These are phyloP conservation scores for Cyathus striatus DNA, from an alignment of 768 basidiomycete genomes.

Conservation along the genomic window DNA sequence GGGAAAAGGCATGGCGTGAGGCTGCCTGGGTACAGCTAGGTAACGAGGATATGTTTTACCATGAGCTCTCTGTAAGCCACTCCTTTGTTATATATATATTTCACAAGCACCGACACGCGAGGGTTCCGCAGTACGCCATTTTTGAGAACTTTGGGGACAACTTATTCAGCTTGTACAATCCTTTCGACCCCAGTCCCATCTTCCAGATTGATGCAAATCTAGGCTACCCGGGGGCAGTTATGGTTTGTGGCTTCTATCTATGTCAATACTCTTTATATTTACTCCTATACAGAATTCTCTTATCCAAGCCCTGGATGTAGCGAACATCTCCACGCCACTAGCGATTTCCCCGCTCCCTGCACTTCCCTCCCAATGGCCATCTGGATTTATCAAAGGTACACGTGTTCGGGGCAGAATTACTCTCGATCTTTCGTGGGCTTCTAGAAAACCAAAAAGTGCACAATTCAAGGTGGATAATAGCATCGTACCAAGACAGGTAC, in stretches of 20 bases:
- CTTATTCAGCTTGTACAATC: conserved; percentile 60
- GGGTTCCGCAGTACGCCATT: conserved; percentile 58
- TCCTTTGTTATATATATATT: too few relatives aligned
- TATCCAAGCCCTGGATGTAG: conserved; percentile 65
- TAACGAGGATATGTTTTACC: conserved; percentile 54
- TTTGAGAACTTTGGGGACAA: conserved; percentile 58
- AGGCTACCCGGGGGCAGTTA: conserved; percentile 59
- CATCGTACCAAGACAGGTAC: conserved; percentile 19
- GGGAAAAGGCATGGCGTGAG: conserved; percentile 79
- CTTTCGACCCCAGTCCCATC: conserved; percentile 39
- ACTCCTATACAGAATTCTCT: conserved; percentile 41
- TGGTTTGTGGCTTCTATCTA: conserved; percentile 39
- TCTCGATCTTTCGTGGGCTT: conserved; percentile 47
- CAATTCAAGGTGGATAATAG: conserved; percentile 30
- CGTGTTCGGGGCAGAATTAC: conserved; percentile 61
- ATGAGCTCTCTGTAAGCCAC: conserved; percentile 59
- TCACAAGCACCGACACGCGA: too few relatives aligned
- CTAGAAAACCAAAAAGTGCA: conserved; percentile 25
- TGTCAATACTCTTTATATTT: not conserved
- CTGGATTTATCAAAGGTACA: conserved; percentile 57
- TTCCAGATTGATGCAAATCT: conserved; percentile 82
- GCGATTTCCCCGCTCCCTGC: conserved; percentile 61
- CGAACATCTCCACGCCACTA: conserved; percentile 41
- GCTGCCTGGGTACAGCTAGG: conserved; percentile 70
- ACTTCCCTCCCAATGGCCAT: conserved; percentile 55